Evolutionary conservation across 139 green algal species (phyloP).

Genomic region (Trebouxia sp.): DNA sequence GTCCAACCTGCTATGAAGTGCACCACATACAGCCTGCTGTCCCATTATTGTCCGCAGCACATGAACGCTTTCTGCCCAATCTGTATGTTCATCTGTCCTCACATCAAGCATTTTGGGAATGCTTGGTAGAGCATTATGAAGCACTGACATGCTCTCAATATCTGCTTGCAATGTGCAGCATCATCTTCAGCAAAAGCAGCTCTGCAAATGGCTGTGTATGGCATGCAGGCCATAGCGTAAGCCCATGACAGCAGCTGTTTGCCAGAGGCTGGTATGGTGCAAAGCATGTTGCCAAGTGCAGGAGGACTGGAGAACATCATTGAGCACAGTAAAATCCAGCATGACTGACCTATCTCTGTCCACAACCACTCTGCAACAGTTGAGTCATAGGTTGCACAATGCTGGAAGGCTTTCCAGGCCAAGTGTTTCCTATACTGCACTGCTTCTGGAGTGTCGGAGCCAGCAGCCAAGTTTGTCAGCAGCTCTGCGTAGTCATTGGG

Average conservation of each 20-base stretch:
- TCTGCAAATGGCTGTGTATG: too few species aligned
- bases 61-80: too few species aligned
- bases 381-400: constrained; percentile 94
- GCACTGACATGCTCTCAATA: too few species aligned
- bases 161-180: too few species aligned
- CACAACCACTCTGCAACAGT: constrained; percentile 95
- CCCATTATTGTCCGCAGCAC: not conserved
- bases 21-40: too few species aligned
- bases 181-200: too few species aligned
- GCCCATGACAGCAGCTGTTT: too few species aligned
- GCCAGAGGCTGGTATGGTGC: too few species aligned
- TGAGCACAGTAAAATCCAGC: not conserved
- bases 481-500: constrained; percentile 84
- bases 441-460: constrained; percentile 3
- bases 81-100: too few species aligned
- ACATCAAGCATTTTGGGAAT: too few species aligned
- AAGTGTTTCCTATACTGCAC: constrained; percentile 71
- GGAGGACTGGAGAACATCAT: not conserved
- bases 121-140: too few species aligned
- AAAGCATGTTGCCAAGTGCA: not conserved
- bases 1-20: constrained; percentile 39
- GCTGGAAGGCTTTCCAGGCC: constrained; percentile 99
- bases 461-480: constrained; percentile 61
- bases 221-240: too few species aligned
- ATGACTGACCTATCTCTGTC: constrained; percentile 66